Evolutionary conservation across 768 basidiomycete genomes (phyloP), one percentile per base, ranked within the genome.

Genomic region (Russula dissimulans): DNA sequence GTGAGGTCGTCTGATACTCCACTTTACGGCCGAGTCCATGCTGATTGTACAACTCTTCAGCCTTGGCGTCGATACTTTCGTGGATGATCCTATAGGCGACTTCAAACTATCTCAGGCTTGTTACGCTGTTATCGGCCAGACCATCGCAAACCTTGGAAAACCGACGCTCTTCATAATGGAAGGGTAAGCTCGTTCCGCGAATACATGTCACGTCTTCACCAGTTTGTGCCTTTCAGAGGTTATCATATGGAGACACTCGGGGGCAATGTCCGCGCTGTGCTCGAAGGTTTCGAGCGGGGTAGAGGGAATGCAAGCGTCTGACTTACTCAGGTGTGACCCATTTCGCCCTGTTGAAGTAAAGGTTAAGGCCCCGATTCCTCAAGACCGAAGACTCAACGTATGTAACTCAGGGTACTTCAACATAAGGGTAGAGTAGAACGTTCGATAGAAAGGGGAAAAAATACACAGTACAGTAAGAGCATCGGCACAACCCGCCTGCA

Each of bases 131-230:
- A 72, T 74, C 32, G 71, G 72, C 14, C 42, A 43, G 38, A 22
- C 64, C 9, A 67, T 73, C 11, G 62, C 64, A 11, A 26, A 48
- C 6, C 15, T 69, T 3, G 42, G 39, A 14, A 60, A 59, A 39
- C 65, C 63, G 5, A 71, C 72, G 10, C 63, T 71, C n/a, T 74
- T 74, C 56, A 65, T 70, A 10, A 69, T 74, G 72, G 72, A 75
- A 57, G 71, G 74, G 73, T 74, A 47, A 26, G 69, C 45, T 43
- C 17, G 36, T 42, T 39, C 8, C n/a, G 17, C n/a, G n/a, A n/a
- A 29, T 38, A 32, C 11, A 17, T 15, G 17, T 44, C 44, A 17
- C 15, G 6, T 17, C 36, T 29, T 48, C 39, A 54, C 39, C 18
- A 12, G 49, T 38, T 7, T 22, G 34, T 29, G 43, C 14, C 14